Conservation (phyloP, 176 grass and related monocot genomes). For the Aegilops umbellulata region DNA sequence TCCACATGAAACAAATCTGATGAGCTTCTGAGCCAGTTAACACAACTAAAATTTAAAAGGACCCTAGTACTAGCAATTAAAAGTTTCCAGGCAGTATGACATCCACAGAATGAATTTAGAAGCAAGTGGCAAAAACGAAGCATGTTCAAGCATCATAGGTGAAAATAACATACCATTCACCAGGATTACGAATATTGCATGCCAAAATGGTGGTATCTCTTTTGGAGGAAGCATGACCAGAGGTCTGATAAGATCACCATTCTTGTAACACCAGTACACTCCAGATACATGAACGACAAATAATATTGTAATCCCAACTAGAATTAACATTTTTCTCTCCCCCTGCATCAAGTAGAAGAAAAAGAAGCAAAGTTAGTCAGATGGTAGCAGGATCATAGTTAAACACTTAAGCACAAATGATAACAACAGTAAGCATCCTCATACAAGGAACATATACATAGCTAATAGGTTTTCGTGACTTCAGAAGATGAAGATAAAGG, state of each 20-base stretch:
- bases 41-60: not conserved
- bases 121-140: not conserved
- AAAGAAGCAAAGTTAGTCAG: conserved; percentile 7
- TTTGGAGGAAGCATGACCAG: conserved; percentile 85
- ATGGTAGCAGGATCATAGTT: not conserved
- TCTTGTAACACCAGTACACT: conserved; percentile 96
- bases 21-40: not conserved
- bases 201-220: conserved; percentile 99
- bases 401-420: not conserved
- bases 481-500: not conserved
- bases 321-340: conserved; percentile 82
- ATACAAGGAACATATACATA: not conserved
- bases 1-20: conserved; percentile 2
- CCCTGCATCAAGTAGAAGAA: conserved; percentile 49
- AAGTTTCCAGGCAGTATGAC: conserved; percentile 3
- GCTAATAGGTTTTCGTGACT: not conserved
- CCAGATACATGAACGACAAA: conserved; percentile 85
- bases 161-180: conserved; percentile 81
- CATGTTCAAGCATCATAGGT: not conserved
- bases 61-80: not conserved
- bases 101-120: not conserved
- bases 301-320: conserved; percentile 84
- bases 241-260: conserved; percentile 82
- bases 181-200: conserved; percentile 88
- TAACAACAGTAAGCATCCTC: not conserved